Evolutionary conservation across 495 filamentous ascomycete genomes (phyloP), one percentile per base, ranked within the genome.

Genomic region (Aspergillus campestris): DNA sequence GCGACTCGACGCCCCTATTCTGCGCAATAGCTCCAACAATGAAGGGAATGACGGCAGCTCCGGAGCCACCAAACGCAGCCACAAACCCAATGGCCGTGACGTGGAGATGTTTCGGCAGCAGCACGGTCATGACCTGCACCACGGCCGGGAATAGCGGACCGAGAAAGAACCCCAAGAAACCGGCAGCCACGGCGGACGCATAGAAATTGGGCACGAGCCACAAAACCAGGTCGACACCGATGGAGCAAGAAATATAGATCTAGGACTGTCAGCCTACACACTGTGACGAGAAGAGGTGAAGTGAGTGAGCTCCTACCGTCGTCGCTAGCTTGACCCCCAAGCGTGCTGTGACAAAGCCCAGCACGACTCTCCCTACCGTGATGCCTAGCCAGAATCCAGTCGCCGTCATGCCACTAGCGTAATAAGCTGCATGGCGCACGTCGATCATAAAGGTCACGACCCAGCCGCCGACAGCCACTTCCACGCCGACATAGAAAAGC

Each of bases 41-140:
- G 58, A 94, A 95, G 1, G 89, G 89, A 38, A 95, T 77, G n/a
- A 90, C 60, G 0, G 87, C 85, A 6, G 84, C 88, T 0, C 89
- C 89, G 6, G 75, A 75, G 1, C 86, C 82, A 2, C 89, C 89
- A 64, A 90, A 82, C 0, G 89, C 86, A 8, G 84, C 82, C 2
- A 84, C 84, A 50, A 94, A 94, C 0, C 89, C 88, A 40, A 95
- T 85, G 1, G 84, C 81, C 42, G 74, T 79, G 31, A 95, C 86
- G 57, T 95, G 89, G 11, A 89, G 70, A 47, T 87, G 78, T 24
- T 69, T 70, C 3, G 89, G 88, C 7, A 95, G 73, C 2, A 94
- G 72, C 60, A 89, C 92, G 0, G 87, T 87, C n/a, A 84, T 77
- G 14, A 80, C 82, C 8, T 91, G 79, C 10, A 95, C 75, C 10